These are phyloP conservation scores for Gymnopus androsaceus DNA, from an alignment of 1,284 basidiomycete genomes.

Conservation along the genomic window DNA sequence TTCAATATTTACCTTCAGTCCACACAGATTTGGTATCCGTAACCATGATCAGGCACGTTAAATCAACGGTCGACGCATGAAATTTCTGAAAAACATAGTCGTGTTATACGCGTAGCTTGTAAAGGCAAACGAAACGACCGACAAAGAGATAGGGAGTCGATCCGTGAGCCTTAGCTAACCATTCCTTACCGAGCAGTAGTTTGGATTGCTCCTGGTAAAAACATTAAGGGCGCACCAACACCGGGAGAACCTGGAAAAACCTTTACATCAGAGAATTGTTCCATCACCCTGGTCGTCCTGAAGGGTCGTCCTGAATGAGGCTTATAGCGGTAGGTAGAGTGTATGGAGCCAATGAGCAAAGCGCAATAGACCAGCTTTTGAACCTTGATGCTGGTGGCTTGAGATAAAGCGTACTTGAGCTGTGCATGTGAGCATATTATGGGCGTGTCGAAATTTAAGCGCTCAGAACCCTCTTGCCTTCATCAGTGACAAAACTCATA, in stretches of 20 bases:
- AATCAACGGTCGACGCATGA: constrained; percentile 52
- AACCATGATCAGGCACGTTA: constrained; percentile 59
- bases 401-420: no score
- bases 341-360: no score
- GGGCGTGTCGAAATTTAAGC: no score
- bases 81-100: constrained; percentile 52
- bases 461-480: no score
- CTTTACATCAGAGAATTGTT: constrained; percentile 59
- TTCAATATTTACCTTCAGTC: constrained; percentile 65
- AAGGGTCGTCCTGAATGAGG: no score
- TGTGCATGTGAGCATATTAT: no score
- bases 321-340: no score
- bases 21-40: constrained; percentile 76
- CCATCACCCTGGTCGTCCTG: no score
- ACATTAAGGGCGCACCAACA: constrained; percentile 6
- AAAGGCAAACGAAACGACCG: constrained; percentile 31
- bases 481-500: no score
- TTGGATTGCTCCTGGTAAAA: constrained; percentile 55
- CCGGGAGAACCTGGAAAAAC: neutral
- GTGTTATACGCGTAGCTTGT: neutral
- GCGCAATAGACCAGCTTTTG: no score
- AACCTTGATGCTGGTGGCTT: no score
- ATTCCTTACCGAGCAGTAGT: constrained; percentile 62
- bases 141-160: constrained; percentile 74
- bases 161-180: constrained; percentile 64